Conservation (phyloP, 768 basidiomycete species). For the Trametes maxima region DNA sequence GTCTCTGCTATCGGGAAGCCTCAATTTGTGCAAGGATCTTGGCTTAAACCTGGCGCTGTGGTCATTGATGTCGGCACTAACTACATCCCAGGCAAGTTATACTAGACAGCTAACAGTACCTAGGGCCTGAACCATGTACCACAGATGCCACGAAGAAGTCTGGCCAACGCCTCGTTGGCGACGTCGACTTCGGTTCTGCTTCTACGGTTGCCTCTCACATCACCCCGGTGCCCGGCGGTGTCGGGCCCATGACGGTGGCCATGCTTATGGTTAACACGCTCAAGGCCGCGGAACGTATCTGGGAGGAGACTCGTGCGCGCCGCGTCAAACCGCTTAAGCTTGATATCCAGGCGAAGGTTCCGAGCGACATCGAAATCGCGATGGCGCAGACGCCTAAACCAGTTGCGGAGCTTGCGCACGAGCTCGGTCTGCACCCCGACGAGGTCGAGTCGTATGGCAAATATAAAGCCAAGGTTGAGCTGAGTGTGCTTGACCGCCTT, state of each 20-base stretch:
- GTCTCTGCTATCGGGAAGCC: slow-evolving; percentile 97
- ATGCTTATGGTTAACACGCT: slow-evolving; percentile 96
- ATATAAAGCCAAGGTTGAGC: slow-evolving; percentile 97
- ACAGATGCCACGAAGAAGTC: slow-evolving; percentile 89
- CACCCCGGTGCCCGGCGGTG: slow-evolving; percentile 98
- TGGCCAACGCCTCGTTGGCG: slow-evolving; percentile 93
- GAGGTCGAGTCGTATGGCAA: slow-evolving; percentile 94
- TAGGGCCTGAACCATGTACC: background rate
- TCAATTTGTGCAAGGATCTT: slow-evolving; percentile 87
- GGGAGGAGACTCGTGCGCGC: slow-evolving; percentile 65
- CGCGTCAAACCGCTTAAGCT: slow-evolving; percentile 81
- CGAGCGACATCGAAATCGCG: slow-evolving; percentile 95
- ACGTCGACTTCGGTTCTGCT: slow-evolving; percentile 88
- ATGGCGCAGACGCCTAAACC: slow-evolving; percentile 94
- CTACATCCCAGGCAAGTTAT: slow-evolving; percentile 77
- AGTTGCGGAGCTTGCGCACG: slow-evolving; percentile 77
- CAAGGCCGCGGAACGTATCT: slow-evolving; percentile 78
- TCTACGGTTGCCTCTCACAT: slow-evolving; percentile 80
- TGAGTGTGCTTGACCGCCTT: slow-evolving; percentile 83
- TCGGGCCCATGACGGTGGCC: slow-evolving; percentile 99
- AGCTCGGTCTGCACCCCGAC: slow-evolving; percentile 83
- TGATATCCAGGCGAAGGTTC: slow-evolving; percentile 81
- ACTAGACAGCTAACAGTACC: no score
- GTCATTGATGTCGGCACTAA: slow-evolving; percentile 99
- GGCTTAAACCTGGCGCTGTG: slow-evolving; percentile 94